Evolutionary conservation across 306 rosid species (phyloP), one percentile per base, ranked within the genome.

Genomic region (Parietaria judaica): DNA sequence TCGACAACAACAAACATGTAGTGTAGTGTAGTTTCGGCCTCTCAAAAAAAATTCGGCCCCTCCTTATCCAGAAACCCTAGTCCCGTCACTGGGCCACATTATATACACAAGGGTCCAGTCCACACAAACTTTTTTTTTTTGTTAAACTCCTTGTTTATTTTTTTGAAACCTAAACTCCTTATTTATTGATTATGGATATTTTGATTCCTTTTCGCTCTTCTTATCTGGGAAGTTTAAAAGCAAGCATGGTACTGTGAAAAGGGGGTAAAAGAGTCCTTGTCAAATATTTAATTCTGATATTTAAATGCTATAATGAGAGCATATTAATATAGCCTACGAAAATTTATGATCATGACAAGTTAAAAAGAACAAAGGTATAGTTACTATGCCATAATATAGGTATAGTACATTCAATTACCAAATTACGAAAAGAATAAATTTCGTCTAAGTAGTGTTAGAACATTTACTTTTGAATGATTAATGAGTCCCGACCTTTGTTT

Each of bases 121-220:
- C 31, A 23, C 31, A 23, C 1, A 23, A 23, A 23, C 31, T 23
- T 23, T 23, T 23, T 23, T 23, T 58, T 31, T 58, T 58, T 12
- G 14, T 14, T 58, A 41, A 34, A 34, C 49, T 38, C 39, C 31
- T 3, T 58, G 34, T 56, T 56, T 37, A 12, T 15, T 53, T n/a
- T n/a, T n/a, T n/a, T n/a, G n/a, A n/a, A n/a, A n/a, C n/a, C n/a
- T 58, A 41, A 34, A 34, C 49, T 38, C 39, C 31, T 3, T 58
- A 56, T 56, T 56, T 37, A 12, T 15, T 53, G 61, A 47, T 36
- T n/a, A 58, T 58, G 61, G 62, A 58, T n/a, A 58, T 58, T 58
- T 36, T 58, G 45, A 39, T 34, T 14, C 47, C 47, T 36, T 12
- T 41, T 37, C 36, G 11, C 36, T 6, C 13, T 58, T 13, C 8